A percentile compares a stretch with the other conserved stretches of the same genome.
Conservation (phyloP, 495 filamentous ascomycete species). For the Neurospora intermedia region DNA sequence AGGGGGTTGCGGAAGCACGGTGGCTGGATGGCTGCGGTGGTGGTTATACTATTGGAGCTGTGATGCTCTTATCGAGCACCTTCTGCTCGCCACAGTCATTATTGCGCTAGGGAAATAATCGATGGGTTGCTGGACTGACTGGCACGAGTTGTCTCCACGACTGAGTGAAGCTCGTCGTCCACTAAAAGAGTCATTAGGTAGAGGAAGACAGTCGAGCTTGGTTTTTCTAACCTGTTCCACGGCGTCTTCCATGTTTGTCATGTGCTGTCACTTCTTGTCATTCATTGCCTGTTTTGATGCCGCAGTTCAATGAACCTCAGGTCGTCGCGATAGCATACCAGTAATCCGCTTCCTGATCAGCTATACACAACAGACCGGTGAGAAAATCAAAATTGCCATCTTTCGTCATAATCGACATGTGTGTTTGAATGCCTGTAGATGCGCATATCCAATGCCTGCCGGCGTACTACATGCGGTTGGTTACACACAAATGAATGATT, state of each 20-base stretch:
- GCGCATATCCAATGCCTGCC: not conserved
- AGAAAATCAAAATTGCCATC: not conserved
- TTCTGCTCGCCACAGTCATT: not conserved
- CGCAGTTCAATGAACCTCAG: not conserved
- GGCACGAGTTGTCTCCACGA: not conserved
- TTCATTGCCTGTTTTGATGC: not conserved
- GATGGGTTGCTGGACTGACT: not conserved
- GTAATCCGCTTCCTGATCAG: not conserved
- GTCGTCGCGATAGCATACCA: not conserved
- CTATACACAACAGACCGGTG: not conserved
- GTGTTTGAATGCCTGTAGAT: not conserved
- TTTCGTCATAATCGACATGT: not conserved
- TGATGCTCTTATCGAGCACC: not conserved
- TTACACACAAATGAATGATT: not conserved
- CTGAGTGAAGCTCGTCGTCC: not conserved
- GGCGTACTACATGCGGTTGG: not conserved
- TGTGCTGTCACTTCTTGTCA: not conserved
- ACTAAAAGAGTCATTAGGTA: not conserved
- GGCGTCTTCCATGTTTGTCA: not conserved
- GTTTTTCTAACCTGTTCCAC: not conserved
- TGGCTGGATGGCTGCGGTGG: not conserved
- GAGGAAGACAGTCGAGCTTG: not conserved
- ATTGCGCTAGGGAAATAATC: not conserved
- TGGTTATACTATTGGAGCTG: no score
- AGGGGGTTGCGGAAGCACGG: not conserved